phyloP scores from a whole-genome alignment of 2,329 filamentous ascomycete species.

The Ceratocystis destructans region DNA sequence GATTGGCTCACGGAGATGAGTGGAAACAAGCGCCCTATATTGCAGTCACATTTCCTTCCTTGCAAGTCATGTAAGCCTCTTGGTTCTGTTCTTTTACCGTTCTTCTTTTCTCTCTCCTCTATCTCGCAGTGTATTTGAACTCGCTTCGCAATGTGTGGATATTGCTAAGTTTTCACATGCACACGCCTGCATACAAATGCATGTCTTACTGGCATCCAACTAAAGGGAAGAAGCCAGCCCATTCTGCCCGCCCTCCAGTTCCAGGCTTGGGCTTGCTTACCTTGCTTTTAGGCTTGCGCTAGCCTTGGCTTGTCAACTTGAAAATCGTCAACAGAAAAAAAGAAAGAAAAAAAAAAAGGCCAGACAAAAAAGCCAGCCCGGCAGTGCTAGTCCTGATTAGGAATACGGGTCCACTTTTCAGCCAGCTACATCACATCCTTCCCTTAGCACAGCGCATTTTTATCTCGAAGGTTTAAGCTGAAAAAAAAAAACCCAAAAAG shows the following conservation, averaged over 20 bases:
- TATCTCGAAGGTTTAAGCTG: neutral
- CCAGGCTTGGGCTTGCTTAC: neutral
- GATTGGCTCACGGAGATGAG: neutral
- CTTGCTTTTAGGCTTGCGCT: no score
- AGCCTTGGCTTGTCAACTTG: neutral
- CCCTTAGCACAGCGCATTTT: neutral
- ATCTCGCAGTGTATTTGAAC: neutral
- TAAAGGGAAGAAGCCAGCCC: neutral
- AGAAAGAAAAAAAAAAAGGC: no score
- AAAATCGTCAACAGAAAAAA: neutral
- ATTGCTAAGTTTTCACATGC: neutral
- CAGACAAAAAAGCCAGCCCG: neutral
- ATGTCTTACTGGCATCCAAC: neutral
- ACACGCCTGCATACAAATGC: neutral
- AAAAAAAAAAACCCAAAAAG: neutral
- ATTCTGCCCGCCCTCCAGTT: neutral
- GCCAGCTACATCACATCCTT: neutral
- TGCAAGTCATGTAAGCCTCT: neutral
- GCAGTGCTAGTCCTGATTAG: slow-evolving; percentile 3
- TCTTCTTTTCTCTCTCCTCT: neutral
- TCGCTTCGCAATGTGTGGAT: neutral
- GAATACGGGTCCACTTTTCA: neutral
- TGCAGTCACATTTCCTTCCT: neutral
- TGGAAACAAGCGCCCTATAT: neutral
- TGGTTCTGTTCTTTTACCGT: neutral